Conservation (phyloP, 768 basidiomycete genomes). For the Neoboletus brunneissimus region DNA sequence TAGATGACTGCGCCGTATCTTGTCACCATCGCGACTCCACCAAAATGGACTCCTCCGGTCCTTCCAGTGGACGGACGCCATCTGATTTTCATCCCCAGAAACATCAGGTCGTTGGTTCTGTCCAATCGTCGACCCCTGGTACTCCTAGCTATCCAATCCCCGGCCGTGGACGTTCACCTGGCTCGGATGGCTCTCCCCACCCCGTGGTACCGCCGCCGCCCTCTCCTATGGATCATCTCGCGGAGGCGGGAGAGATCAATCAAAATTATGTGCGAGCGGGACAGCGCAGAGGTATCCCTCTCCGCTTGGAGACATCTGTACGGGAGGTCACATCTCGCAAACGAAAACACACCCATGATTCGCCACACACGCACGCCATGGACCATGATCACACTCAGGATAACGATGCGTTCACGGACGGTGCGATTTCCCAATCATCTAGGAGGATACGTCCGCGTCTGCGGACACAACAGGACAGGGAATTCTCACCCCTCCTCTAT, state of each 20-base stretch:
- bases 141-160: neutral
- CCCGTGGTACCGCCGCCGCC: neutral
- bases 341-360: constrained; percentile 15
- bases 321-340: constrained; percentile 8
- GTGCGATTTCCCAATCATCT: neutral
- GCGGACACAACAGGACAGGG: constrained; percentile 2
- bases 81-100: neutral
- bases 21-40: neutral
- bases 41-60: neutral
- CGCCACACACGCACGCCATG: neutral
- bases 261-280: neutral
- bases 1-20: constrained; percentile 3
- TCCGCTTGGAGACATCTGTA: neutral
- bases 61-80: neutral
- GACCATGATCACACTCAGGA: neutral
- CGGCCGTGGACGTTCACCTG: neutral
- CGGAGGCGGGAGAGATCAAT: neutral
- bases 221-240: neutral
- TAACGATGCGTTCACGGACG: neutral
- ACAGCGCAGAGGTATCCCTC: neutral
- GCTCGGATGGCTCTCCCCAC: neutral
- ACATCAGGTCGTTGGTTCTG: neutral
- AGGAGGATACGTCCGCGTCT: constrained; percentile 11
- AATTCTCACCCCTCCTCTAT: constrained; percentile 25
- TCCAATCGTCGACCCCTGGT: neutral